phyloP scores from a whole-genome alignment of 208 protist genomes.

The Leishmania mexicana region DNA sequence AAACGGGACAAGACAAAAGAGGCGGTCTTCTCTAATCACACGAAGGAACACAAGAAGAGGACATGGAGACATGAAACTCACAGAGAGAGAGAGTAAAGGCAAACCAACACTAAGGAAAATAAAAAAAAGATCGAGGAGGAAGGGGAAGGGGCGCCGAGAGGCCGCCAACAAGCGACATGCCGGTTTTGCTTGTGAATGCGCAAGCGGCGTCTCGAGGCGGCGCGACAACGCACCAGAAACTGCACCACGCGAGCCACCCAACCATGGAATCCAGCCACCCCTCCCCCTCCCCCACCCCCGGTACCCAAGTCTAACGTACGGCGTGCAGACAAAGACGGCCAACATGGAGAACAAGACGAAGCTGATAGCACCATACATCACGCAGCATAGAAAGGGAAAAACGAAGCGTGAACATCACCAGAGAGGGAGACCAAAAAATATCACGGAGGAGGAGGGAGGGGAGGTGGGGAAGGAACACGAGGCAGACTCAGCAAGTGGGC shows the following conservation, averaged over 20 bases:
- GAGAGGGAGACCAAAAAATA: background rate
- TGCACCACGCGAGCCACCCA: background rate
- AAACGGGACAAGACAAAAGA: background rate
- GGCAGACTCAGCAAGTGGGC: background rate
- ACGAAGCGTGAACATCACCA: background rate
- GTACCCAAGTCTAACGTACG: background rate
- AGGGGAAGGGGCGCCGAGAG: background rate
- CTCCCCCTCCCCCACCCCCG: background rate
- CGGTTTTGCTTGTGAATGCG: background rate
- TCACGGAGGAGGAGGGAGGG: background rate
- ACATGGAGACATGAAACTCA: no score
- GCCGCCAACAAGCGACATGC: background rate
- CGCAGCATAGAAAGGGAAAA: background rate
- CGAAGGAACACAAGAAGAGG: background rate
- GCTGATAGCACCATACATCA: background rate
- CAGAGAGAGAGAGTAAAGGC: background rate
- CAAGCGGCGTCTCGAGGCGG: background rate
- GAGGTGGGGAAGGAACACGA: background rate
- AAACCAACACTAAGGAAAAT: background rate
- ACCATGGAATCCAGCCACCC: background rate
- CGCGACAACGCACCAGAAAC: background rate
- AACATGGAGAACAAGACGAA: slow-evolving; percentile 5
- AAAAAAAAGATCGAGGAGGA: background rate
- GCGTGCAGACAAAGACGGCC: background rate
- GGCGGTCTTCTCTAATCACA: background rate